A percentile compares a stretch with the other conserved stretches of the same genome.
phyloP scores from a whole-genome alignment of 208 protist genomes.

The Trypanosoma melophagium region DNA sequence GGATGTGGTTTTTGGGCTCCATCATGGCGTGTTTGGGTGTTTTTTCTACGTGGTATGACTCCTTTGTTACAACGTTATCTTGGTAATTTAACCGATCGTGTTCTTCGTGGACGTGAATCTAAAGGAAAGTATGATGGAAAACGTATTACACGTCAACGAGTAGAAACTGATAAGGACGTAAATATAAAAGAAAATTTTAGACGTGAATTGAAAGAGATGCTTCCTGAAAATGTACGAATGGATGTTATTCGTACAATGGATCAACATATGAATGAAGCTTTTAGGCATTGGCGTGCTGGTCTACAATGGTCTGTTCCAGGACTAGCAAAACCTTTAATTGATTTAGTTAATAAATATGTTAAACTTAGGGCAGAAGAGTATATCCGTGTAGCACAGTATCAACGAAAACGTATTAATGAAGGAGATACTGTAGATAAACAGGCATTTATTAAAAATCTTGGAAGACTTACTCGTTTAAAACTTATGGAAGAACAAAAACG shows the following conservation, averaged over 20 bases:
- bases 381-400: slow-evolving; percentile 99
- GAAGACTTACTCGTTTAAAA: slow-evolving; percentile 98
- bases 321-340: slow-evolving; percentile 97
- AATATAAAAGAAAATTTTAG: slow-evolving; percentile 99
- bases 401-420: slow-evolving; percentile 98
- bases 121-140: slow-evolving; percentile 97
- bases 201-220: slow-evolving; percentile 99
- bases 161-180: slow-evolving; percentile 99
- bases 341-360: slow-evolving; percentile 99
- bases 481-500: slow-evolving; percentile 99
- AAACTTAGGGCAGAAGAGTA: slow-evolving; percentile 99
- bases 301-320: slow-evolving; percentile 99
- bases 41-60: slow-evolving; percentile 99
- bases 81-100: slow-evolving; percentile 98
- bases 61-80: slow-evolving; percentile 99
- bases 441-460: slow-evolving; percentile 99
- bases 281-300: slow-evolving; percentile 99
- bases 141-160: slow-evolving; percentile 99
- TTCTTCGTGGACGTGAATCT: slow-evolving; percentile 98
- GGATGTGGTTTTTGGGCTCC: slow-evolving; percentile 99
- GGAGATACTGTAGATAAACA: slow-evolving; percentile 99
- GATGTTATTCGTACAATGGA: slow-evolving; percentile 98
- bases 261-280: slow-evolving; percentile 99
- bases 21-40: slow-evolving; percentile 99
- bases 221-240: slow-evolving; percentile 98